These are phyloP conservation scores for Alternaria viburni DNA, from an alignment of 2,329 filamentous ascomycete genomes.

Conservation along the genomic window DNA sequence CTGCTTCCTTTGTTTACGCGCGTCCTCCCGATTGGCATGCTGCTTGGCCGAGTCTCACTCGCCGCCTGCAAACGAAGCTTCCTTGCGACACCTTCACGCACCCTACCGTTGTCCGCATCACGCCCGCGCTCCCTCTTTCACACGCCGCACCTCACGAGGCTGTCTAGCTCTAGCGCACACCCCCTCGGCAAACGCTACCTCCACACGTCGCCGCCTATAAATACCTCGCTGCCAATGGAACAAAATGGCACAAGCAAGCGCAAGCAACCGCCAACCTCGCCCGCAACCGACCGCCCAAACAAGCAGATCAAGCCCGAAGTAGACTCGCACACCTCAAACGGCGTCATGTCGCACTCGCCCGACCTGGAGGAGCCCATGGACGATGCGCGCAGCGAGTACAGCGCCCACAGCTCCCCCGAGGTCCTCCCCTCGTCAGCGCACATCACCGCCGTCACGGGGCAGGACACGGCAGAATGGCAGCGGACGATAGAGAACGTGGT, in stretches of 20 bases:
- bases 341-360: constrained; percentile 25
- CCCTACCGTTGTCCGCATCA: constrained; percentile 9
- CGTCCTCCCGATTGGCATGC: constrained; percentile 28
- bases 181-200: constrained; percentile 11
- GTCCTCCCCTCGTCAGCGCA: constrained; percentile 37
- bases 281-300: constrained; percentile 57
- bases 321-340: constrained; percentile 49
- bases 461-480: constrained; percentile 88
- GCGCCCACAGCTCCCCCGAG: constrained; percentile 52
- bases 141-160: constrained; percentile 1
- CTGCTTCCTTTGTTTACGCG: constrained; percentile 3
- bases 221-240: constrained; percentile 51
- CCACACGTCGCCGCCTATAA: constrained; percentile 3
- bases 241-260: constrained; percentile 61
- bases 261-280: constrained; percentile 59
- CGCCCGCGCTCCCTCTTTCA: constrained; percentile 6
- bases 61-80: constrained; percentile 40
- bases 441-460: constrained; percentile 53
- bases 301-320: constrained; percentile 62
- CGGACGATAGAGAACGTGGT: constrained; percentile 93
- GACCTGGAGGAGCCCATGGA: constrained; percentile 43
- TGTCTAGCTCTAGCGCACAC: constrained; percentile 7
- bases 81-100: constrained; percentile 18
- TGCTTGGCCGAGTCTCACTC: constrained; percentile 37
- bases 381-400: constrained; percentile 40